Conservation (phyloP, 768 basidiomycete species). For the Candolleomyces eurysporus region DNA sequence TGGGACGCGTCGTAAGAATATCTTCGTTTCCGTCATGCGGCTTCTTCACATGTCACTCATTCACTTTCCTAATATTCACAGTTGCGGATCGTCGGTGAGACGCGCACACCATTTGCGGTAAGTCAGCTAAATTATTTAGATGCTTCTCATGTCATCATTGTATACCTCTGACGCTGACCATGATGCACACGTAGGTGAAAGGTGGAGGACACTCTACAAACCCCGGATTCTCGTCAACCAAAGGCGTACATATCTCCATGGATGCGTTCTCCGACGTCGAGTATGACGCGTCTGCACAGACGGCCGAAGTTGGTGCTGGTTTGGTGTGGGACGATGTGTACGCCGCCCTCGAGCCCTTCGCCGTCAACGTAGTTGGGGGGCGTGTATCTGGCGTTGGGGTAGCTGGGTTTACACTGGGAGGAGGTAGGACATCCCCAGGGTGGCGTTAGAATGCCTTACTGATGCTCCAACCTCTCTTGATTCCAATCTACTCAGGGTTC, state of each 20-base stretch:
- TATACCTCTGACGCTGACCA: constrained; percentile 31
- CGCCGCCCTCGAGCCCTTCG: constrained; percentile 43
- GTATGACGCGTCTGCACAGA: constrained; percentile 39
- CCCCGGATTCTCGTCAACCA: constrained; percentile 57
- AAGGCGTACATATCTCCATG: constrained; percentile 60
- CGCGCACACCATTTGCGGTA: constrained; percentile 51
- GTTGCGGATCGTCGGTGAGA: constrained; percentile 44
- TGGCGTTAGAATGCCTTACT: constrained; percentile 8
- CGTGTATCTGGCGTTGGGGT: constrained; percentile 59
- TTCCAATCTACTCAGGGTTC: constrained; percentile 44
- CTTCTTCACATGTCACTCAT: not conserved
- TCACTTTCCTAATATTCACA: constrained; percentile 17
- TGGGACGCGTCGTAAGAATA: constrained; percentile 42
- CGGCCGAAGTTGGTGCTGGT: constrained; percentile 41
- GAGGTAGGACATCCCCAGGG: constrained; percentile 44
- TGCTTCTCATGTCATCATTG: constrained; percentile 18
- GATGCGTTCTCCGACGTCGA: constrained; percentile 41
- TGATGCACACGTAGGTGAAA: constrained; percentile 42
- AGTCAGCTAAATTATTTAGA: not conserved
- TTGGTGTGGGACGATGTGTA: constrained; percentile 70
- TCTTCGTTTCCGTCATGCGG: too few species aligned
- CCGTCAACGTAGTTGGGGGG: constrained; percentile 58
- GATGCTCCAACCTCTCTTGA: constrained; percentile 17
- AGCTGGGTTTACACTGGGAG: constrained; percentile 57
- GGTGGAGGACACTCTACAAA: constrained; percentile 61